Conservation (phyloP, 1,284 basidiomycete species). For the Ceratorhiza oryzae-sativae region DNA sequence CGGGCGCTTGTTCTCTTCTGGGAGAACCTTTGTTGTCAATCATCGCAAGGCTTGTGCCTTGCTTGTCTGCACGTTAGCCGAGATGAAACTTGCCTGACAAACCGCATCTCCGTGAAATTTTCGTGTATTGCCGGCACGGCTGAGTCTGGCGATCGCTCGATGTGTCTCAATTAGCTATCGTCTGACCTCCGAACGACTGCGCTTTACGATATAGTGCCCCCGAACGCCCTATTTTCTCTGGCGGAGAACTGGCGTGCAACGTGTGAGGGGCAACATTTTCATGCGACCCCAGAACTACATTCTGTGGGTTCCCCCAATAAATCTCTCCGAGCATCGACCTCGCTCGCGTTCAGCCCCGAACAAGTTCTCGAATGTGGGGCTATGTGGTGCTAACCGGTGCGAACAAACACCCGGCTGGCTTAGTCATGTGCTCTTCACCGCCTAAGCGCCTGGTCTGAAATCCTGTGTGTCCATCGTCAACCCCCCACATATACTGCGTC, state of each 20-base stretch:
- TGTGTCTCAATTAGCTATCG: not conserved
- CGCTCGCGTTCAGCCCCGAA: not conserved
- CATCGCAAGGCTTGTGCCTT: slow-evolving; percentile 6
- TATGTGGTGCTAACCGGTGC: not conserved
- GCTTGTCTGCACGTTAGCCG: not conserved
- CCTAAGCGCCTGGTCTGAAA: slow-evolving; percentile 10
- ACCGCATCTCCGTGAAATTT: slow-evolving; percentile 8
- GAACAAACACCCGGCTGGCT: slow-evolving; percentile 3
- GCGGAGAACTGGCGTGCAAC: not conserved
- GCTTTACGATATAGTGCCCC: not conserved
- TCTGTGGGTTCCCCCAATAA: not conserved
- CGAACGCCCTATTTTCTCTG: not conserved
- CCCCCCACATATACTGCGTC: not conserved
- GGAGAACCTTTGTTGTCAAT: slow-evolving; percentile 13
- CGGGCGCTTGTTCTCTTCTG: slow-evolving; percentile 7
- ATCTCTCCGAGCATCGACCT: not conserved
- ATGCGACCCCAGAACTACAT: not conserved
- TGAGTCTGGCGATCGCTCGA: not conserved
- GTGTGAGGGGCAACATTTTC: not conserved
- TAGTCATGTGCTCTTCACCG: not conserved
- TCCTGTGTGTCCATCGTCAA: not conserved
- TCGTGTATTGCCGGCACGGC: not conserved
- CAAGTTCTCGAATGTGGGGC: not conserved
- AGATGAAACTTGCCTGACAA: slow-evolving; percentile 17
- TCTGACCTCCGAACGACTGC: not conserved